These are phyloP conservation scores for Yamadazyma diospyri DNA, from an alignment of 1,139 yeast genomes.

Conservation along the genomic window DNA sequence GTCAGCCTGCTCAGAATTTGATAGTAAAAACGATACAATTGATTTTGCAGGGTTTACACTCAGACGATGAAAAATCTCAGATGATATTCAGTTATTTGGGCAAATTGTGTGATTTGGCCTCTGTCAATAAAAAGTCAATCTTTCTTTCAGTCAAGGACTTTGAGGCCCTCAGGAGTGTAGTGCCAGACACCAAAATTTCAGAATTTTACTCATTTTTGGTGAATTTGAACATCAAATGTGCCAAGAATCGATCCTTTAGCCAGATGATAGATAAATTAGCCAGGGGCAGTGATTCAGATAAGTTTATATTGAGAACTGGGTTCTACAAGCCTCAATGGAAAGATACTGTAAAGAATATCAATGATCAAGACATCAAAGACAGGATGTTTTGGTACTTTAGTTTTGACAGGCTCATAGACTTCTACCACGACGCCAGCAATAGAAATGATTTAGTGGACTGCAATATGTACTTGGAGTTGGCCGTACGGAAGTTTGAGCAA, in stretches of 20 bases:
- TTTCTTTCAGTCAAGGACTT: conserved; percentile 18
- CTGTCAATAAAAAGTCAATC: conserved; percentile 24
- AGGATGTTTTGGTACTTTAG: conserved; percentile 32
- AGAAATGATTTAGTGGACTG: conserved; percentile 30
- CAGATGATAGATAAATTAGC: conserved; percentile 22
- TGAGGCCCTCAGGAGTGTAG: conserved; percentile 18
- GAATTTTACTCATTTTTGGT: conserved; percentile 33
- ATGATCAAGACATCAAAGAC: conserved; percentile 16
- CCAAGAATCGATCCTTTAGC: conserved; percentile 14
- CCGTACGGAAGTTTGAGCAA: conserved; percentile 36
- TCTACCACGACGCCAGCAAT: conserved; percentile 23
- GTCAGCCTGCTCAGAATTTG: conserved; percentile 14
- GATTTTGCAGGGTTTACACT: conserved; percentile 16
- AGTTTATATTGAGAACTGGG: conserved; percentile 37
- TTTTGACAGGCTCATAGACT: conserved; percentile 24
- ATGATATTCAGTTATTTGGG: conserved; percentile 22
- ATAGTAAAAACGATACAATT: conserved; percentile 21
- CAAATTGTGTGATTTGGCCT: conserved; percentile 21
- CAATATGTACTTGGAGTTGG: conserved; percentile 31
- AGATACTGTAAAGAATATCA: conserved; percentile 22
- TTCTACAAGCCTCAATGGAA: conserved; percentile 36
- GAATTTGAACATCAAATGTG: conserved; percentile 31
- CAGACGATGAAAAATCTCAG: conserved; percentile 16
- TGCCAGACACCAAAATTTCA: conserved; percentile 20
- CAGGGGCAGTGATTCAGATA: conserved; percentile 30